Evolutionary conservation across 768 basidiomycete genomes (phyloP), one percentile per base, ranked within the genome.

Genomic region (Russula lepida): DNA sequence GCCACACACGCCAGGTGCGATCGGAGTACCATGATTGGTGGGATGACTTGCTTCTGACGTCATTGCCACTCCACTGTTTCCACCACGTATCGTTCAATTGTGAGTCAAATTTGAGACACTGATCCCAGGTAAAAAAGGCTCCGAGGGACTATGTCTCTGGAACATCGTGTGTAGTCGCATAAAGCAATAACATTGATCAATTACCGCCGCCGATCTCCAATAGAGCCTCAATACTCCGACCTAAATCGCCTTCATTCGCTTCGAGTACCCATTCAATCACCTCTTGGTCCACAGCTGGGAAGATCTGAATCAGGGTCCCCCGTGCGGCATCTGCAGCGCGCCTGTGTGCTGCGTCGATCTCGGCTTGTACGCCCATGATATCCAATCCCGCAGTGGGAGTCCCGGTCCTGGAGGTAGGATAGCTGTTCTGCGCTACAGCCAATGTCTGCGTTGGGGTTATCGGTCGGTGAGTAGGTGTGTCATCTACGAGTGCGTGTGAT

Each of bases 201-300:
- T 53, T 39, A 39, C 74, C 71, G 46, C 74, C 74, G 48, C 74
- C 74, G 79, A 92, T 89, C 74, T 93, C 91, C 69, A 93, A 74
- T 63, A 93, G 70, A 52, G 79, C 83, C 69, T 95, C 94, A 67
- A 95, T 94, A 69, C 91, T 94, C 79, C 82, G 83, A 44, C 92
- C 93, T 59, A 97, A 70, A 75, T 97, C 92, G 21, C 91, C 89
- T 8, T 82, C 83, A 67, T 92, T 92, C 48, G 90, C 92, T 70
- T 95, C 93, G 60, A 95, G 74, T 37, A 98, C 92, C 82, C 83
- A 87, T 61, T 93, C 89, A 44, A 92, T 80, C 33, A 97, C 83
- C 72, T 95, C 95, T 49, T 71, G 71, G 69, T 98, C 95, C 65
- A 89, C 77, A 11, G 71, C 72, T 1, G 94, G 94, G 79, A 98